Percentiles rank a stretch among this genome's conserved stretches.
These are phyloP conservation scores for Blechomonas ayalai DNA, from an alignment of 208 protist species.

Conservation along the genomic window DNA sequence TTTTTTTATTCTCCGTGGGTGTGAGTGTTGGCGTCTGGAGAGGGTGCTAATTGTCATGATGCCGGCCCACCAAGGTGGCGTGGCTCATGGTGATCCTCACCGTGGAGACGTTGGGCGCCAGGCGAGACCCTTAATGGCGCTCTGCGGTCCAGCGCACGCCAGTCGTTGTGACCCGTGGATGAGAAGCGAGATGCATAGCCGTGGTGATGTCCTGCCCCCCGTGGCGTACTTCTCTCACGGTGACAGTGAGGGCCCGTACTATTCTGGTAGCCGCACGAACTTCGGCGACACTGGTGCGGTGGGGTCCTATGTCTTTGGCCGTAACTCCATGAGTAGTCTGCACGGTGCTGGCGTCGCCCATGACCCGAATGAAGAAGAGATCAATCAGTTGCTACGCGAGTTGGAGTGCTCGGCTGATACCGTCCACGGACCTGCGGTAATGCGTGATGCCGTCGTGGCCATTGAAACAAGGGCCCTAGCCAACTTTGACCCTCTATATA, in stretches of 20 bases:
- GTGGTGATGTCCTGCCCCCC: too few relatives aligned
- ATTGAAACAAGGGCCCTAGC: constrained; percentile 72
- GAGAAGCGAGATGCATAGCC: too few relatives aligned
- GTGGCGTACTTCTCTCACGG: background rate
- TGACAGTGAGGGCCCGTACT: background rate
- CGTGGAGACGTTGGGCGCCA: too few relatives aligned
- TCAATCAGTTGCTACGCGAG: constrained; percentile 71
- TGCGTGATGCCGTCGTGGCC: constrained; percentile 65
- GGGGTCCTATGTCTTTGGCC: constrained; percentile 3
- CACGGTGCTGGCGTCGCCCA: background rate
- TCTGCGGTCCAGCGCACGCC: too few relatives aligned
- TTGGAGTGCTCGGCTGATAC: constrained; percentile 62
- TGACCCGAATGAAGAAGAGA: constrained; percentile 69
- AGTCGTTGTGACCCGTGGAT: too few relatives aligned
- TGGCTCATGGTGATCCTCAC: too few relatives aligned
- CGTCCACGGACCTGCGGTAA: constrained; percentile 48
- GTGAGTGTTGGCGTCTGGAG: too few relatives aligned
- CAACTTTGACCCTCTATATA: constrained; percentile 66
- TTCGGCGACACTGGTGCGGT: constrained; percentile 30
- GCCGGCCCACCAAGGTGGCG: too few relatives aligned
- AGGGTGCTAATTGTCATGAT: too few relatives aligned
- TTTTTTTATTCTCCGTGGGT: too few relatives aligned
- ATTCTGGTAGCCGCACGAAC: constrained; percentile 40
- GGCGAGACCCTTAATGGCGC: too few relatives aligned
- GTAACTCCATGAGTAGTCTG: background rate